Evolutionary conservation across 225 moss, liverwort and hornwort genomes (phyloP).

Genomic region (Antitrichia curtipendula): DNA sequence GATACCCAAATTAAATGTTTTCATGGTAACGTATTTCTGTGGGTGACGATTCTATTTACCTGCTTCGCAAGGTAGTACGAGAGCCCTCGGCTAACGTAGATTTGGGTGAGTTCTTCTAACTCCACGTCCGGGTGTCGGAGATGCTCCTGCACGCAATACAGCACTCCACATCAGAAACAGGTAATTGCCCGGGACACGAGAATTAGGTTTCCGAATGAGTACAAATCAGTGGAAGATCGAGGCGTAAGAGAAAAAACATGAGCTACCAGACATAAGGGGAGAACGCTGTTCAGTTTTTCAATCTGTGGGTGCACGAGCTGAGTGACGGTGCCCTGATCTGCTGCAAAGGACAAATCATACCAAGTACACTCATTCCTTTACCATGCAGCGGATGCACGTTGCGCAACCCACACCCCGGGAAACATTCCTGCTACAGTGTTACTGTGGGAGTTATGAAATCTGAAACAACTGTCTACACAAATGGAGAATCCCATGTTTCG

Average conservation of each 20-base stretch:
- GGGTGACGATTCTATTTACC: background rate
- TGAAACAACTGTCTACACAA: background rate
- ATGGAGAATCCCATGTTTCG: background rate
- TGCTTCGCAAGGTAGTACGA: conserved; percentile 38
- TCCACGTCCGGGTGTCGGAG: conserved; percentile 4
- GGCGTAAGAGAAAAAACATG: background rate
- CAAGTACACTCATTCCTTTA: background rate
- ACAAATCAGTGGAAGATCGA: background rate
- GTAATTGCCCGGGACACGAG: background rate
- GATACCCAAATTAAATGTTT: too few species aligned
- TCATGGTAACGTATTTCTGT: too few species aligned
- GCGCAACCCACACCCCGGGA: background rate
- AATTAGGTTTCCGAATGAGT: background rate
- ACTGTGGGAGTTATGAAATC: background rate
- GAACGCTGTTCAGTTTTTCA: background rate
- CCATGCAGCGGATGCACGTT: background rate
- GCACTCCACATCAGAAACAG: background rate
- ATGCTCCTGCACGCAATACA: conserved; percentile 11
- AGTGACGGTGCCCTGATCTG: background rate
- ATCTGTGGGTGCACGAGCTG: background rate
- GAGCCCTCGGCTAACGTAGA: conserved; percentile 39
- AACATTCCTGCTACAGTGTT: background rate
- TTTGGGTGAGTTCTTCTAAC: conserved; percentile 39
- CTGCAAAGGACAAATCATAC: background rate
- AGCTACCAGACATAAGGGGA: background rate